These are phyloP conservation scores for Boletus tomentosulus DNA, from an alignment of 768 basidiomycete genomes.

Conservation along the genomic window DNA sequence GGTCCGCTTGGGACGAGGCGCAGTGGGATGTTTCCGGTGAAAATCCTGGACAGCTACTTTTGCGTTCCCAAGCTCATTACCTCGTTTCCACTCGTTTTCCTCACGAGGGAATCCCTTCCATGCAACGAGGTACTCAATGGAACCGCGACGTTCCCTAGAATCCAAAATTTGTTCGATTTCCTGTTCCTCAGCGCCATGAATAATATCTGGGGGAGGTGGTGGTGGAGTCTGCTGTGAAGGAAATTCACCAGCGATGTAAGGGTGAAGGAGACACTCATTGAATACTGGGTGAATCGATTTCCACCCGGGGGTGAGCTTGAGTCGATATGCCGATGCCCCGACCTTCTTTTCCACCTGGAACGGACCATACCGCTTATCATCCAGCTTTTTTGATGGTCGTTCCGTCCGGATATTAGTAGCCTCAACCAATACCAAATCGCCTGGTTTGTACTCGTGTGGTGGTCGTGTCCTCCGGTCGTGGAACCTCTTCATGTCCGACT, in stretches of 20 bases:
- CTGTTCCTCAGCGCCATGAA: background rate
- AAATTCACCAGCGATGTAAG: background rate
- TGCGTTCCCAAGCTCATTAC: background rate
- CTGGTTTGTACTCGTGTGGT: background rate
- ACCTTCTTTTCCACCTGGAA: background rate
- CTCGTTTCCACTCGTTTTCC: background rate
- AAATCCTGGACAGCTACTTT: background rate
- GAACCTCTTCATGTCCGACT: too few species aligned
- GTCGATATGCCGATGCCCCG: background rate
- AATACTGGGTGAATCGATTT: background rate
- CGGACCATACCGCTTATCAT: background rate
- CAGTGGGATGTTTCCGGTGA: background rate
- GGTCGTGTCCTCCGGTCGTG: too few species aligned
- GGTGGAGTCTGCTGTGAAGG: background rate
- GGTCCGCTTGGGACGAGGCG: background rate
- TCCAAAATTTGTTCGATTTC: background rate
- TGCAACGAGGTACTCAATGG: background rate
- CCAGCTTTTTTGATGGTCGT: background rate
- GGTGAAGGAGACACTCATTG: background rate
- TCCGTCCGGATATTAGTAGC: background rate
- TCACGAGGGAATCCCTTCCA: background rate
- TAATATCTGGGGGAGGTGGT: background rate
- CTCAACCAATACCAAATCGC: background rate
- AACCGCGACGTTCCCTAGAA: background rate
- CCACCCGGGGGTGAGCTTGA: background rate